Evolutionary conservation across 257 asterid genomes (phyloP), one percentile per base, ranked within the genome.

Genomic region (Rehmannia glutinosa): DNA sequence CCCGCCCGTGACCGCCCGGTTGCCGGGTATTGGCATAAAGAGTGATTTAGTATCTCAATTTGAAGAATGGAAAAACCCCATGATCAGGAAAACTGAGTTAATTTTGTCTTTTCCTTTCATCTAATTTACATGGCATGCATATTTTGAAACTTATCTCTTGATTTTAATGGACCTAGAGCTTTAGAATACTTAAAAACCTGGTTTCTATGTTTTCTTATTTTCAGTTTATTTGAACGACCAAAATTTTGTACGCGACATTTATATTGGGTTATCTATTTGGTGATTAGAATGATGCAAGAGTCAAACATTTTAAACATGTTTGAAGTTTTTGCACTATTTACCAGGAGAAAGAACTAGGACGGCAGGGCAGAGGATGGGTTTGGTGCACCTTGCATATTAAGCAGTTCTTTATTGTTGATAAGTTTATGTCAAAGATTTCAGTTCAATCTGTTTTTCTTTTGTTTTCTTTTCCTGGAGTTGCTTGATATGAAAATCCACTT

Each of bases 121-220:
- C 30, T 19, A 7, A 8, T 32, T 15, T 64, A 24, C 36, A 25
- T 72, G 25, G 33, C 47, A 49, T 68, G 64, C 20, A 68, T 56
- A 45, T 71, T 68, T 54, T 51, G 63, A 55, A 73, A 55, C 61
- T 42, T 28, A 51, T 28, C 56, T 46, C 59, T 35, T 39, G 49
- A 47, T 55, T 28, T 38, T 50, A 28, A 21, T 43, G 49, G 33
- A 20, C 28, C 38, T 52, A 10, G 56, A 66, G 67, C 63, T 52
- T 64, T 25, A 32, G 33, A 28, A 27, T 20, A 15, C 61, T 38
- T 20, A 62, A 27, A 38, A 46, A 27, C 43, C 35, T 19, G 2
- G 5, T 21, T 49, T 25, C 8, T 19, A 1, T 45, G 20, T 27
- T 28, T 41, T 35, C 8, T 28, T 25, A n/a, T 10, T 13, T 39